Evolutionary conservation across 1,284 basidiomycete species (phyloP).

Genomic region (Tilletia horrida): DNA sequence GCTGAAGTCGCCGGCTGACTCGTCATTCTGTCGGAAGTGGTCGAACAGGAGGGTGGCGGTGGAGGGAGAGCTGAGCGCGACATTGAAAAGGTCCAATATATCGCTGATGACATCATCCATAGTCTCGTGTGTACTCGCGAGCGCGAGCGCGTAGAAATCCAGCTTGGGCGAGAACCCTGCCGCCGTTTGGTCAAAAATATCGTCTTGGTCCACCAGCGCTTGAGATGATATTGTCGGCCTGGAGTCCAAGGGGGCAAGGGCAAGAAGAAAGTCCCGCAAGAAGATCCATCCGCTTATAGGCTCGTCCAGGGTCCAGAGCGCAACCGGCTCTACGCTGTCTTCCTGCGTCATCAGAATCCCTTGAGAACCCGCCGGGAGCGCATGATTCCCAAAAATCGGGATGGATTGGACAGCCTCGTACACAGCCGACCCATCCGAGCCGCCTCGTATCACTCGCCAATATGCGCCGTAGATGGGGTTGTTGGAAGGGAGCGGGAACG

Average conservation of each 20-base stretch:
- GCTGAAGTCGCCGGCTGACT: too few relatives aligned
- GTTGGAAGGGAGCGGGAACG: constrained; percentile 66
- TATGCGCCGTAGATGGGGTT: constrained; percentile 62
- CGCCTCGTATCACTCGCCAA: constrained; percentile 66
- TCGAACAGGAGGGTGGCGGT: not conserved
- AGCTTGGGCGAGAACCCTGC: not conserved
- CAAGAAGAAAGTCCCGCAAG: constrained; percentile 67
- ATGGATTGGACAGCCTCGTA: constrained; percentile 69
- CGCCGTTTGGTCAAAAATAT: not conserved
- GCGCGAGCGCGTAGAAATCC: constrained; percentile 4
- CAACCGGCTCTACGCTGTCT: constrained; percentile 66
- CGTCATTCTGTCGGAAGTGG: not conserved
- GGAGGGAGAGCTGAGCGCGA: not conserved
- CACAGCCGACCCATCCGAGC: constrained; percentile 61
- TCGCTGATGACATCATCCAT: constrained; percentile 5
- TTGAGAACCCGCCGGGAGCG: constrained; percentile 66
- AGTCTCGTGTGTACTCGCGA: not conserved
- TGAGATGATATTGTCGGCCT: not conserved
- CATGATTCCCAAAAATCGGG: constrained; percentile 68
- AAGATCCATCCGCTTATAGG: constrained; percentile 72
- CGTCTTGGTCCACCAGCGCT: not conserved
- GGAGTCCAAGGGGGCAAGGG: not conserved
- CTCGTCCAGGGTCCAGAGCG: constrained; percentile 75
- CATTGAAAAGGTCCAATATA: not conserved
- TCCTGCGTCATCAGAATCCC: constrained; percentile 68